Evolutionary conservation across 768 basidiomycete genomes (phyloP), one percentile per base, ranked within the genome.

Genomic region (Mrakia frigida): DNA sequence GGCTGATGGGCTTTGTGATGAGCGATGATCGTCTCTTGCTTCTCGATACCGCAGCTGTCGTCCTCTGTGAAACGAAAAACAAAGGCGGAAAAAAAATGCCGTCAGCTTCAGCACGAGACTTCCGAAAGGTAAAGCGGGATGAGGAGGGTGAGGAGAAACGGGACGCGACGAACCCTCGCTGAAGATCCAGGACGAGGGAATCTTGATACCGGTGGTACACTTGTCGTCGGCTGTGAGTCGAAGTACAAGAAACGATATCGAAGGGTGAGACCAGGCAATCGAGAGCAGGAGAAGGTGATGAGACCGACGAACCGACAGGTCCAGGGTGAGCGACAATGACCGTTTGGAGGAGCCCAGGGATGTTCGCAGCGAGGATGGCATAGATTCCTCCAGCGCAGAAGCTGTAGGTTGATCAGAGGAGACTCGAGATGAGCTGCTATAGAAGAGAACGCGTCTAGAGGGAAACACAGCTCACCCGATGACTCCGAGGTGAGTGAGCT

Each of bases 101-200:
- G 18, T 7, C 7, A 18, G 43, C 7, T 7, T 18, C 9, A 46
- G 43, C 18, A 18, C 9, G 43, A 9, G 43, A 46, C n/a, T n/a
- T n/a, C n/a, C n/a, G 43, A 7, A 46, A 46, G 43, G 43, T 9
- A 46, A 18, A 46, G 43, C 7, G 43, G 18, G 9, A 46, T 7
- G 18, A 18, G 43, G 43, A 46, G 18, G 18, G 43, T 9, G 43
- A 18, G 43, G 43, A 46, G 18, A 18, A 18, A 46, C 7, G 43
- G 43, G 43, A 18, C n/a, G n/a, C n/a, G 43, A 63, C 61, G n/a
- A 7, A 63, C 61, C 61, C 39, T 68, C 65, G 35, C 35, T 10
- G 39, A 68, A 68, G 65, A 68, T 68, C 65, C 65, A 68, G 13
- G 65, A 68, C 5, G 65, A 39, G 25, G 65, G 65, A 10, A 41